A percentile compares a stretch with the other conserved stretches of the same genome.
Evolutionary conservation across 2,329 filamentous ascomycete genomes (phyloP).

Genomic region (Colletotrichum siamense): DNA sequence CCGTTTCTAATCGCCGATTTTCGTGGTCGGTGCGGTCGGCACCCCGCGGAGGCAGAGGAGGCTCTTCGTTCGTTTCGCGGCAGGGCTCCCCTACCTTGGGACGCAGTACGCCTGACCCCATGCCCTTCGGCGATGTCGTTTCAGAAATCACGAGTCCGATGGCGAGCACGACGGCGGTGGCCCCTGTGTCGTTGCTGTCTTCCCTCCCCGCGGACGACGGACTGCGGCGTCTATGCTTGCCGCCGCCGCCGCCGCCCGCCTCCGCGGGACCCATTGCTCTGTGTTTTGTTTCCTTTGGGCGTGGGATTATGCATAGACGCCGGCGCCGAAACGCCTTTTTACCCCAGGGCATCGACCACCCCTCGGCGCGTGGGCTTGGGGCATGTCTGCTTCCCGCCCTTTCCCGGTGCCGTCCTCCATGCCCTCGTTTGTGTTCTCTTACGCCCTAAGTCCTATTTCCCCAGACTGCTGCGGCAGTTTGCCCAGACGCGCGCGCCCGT

Average conservation of each 20-base stretch:
- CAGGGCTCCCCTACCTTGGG: background rate
- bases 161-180: background rate
- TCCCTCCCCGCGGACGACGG: background rate
- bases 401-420: background rate
- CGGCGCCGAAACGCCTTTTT: background rate
- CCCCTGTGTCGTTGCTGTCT: background rate
- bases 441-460: background rate
- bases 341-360: background rate
- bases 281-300: background rate
- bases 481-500: background rate
- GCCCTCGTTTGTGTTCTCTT: background rate
- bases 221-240: background rate
- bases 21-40: background rate
- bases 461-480: background rate
- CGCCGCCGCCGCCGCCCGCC: background rate
- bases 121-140: background rate
- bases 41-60: background rate
- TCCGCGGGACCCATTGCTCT: background rate
- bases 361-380: background rate
- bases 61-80: background rate
- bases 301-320: background rate
- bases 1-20: slow-evolving; percentile 5
- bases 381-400: background rate
- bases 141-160: background rate
- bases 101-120: background rate